phyloP scores from a whole-genome alignment of 2,329 filamentous ascomycete genomes.

The Apiospora kogelbergensis region DNA sequence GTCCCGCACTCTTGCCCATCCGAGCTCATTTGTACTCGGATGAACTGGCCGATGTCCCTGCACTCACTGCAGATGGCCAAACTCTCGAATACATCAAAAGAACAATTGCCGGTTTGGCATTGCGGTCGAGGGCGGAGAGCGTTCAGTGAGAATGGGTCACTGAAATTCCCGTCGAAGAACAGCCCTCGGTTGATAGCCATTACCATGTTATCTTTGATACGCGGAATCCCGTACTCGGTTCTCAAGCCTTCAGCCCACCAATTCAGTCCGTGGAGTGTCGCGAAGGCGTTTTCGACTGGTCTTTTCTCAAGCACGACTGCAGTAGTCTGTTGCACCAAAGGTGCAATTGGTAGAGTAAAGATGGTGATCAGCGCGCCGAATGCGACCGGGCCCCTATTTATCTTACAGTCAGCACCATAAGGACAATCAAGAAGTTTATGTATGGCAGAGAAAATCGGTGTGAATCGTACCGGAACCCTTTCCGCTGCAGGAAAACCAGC shows the following conservation, averaged over 20 bases:
- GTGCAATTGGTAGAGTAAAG: neutral
- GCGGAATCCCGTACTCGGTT: neutral
- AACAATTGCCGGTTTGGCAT: neutral
- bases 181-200: neutral
- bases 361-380: neutral
- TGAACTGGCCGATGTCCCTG: neutral
- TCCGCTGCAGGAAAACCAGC: neutral
- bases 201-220: neutral
- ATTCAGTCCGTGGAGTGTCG: neutral
- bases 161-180: neutral
- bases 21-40: neutral
- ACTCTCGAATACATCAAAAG: neutral
- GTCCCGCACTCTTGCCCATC: neutral
- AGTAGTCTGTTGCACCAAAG: neutral
- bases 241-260: neutral
- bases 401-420: neutral
- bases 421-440: neutral
- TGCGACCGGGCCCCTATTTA: neutral
- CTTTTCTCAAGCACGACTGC: neutral
- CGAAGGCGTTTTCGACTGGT: neutral
- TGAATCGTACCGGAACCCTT: neutral
- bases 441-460: neutral
- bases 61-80: neutral
- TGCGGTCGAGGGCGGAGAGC: neutral
- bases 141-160: neutral